phyloP scores from a whole-genome alignment of 164 flowering plant species.

The Magnolia sinica region DNA sequence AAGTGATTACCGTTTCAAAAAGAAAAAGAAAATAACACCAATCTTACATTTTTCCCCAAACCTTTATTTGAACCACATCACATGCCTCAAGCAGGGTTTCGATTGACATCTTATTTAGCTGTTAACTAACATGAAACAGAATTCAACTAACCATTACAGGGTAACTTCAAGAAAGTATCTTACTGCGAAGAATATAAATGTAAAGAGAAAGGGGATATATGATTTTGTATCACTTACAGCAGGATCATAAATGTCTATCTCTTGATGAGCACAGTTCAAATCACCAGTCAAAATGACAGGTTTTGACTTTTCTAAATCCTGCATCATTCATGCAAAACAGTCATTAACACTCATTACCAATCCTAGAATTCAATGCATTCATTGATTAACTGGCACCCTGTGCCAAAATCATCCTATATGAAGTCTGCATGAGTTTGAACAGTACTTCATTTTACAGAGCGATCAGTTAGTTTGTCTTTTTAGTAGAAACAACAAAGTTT shows the following conservation, averaged over 20 bases:
- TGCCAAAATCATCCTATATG: not conserved
- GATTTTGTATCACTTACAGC: slow-evolving; percentile 58
- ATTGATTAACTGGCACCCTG: not conserved
- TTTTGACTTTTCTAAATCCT: slow-evolving; percentile 92
- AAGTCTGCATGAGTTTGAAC: not conserved
- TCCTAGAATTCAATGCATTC: not conserved
- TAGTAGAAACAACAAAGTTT: too few species aligned
- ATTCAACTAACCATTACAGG: not conserved
- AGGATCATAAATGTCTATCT: slow-evolving; percentile 90
- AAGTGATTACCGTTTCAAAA: too few species aligned
- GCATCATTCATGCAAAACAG: slow-evolving; percentile 24
- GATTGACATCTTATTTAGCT: too few species aligned
- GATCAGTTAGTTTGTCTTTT: not conserved
- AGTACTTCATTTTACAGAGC: too few species aligned
- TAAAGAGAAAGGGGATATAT: not conserved
- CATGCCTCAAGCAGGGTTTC: too few species aligned
- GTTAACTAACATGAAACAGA: too few species aligned
- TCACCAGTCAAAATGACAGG: slow-evolving; percentile 99
- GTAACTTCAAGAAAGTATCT: not conserved
- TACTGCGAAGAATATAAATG: not conserved
- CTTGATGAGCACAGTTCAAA: slow-evolving; percentile 94
- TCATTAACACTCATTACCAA: not conserved
- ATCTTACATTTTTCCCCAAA: too few species aligned
- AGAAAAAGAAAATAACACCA: too few species aligned
- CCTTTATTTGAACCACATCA: too few species aligned